A percentile compares a stretch with the other conserved stretches of the same genome.
Evolutionary conservation across 306 rosid genomes (phyloP).

Genomic region (Mimosa pudica): DNA sequence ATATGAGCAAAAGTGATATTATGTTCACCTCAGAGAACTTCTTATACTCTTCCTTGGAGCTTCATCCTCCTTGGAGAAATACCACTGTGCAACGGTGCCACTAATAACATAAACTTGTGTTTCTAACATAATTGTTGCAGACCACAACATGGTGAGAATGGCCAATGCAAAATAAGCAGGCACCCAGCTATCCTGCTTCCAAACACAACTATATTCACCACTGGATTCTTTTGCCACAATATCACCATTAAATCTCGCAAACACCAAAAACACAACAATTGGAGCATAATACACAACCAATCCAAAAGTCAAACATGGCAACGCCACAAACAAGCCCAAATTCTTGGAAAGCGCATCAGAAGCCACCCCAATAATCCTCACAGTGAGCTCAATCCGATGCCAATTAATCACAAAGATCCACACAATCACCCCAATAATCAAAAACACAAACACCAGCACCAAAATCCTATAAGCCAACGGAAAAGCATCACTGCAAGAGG

Average conservation of each 20-base stretch:
- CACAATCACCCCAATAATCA: slow-evolving; percentile 62
- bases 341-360: slow-evolving; percentile 71
- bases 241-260: slow-evolving; percentile 74
- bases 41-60: slow-evolving; percentile 59
- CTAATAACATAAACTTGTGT: slow-evolving; percentile 86
- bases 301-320: slow-evolving; percentile 65
- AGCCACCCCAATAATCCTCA: slow-evolving; percentile 75
- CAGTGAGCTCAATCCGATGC: slow-evolving; percentile 86
- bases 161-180: slow-evolving; percentile 88
- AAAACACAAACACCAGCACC: slow-evolving; percentile 58
- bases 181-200: slow-evolving; percentile 92
- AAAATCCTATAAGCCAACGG: slow-evolving; percentile 69
- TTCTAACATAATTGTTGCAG: slow-evolving; percentile 70
- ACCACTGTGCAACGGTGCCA: slow-evolving; percentile 91
- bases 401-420: slow-evolving; percentile 84
- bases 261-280: slow-evolving; percentile 75
- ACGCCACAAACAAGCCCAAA: slow-evolving; percentile 61
- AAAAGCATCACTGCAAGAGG: slow-evolving; percentile 59
- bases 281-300: slow-evolving; percentile 68
- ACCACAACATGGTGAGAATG: slow-evolving; percentile 89
- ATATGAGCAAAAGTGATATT: not conserved
- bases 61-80: slow-evolving; percentile 62
- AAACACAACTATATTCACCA: slow-evolving; percentile 65
- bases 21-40: slow-evolving; percentile 72
- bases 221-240: slow-evolving; percentile 39